Percentiles rank a stretch among this genome's conserved stretches.
Evolutionary conservation across 371 early-diverging fungal species (phyloP).

Genomic region (Mucor plumbeus): DNA sequence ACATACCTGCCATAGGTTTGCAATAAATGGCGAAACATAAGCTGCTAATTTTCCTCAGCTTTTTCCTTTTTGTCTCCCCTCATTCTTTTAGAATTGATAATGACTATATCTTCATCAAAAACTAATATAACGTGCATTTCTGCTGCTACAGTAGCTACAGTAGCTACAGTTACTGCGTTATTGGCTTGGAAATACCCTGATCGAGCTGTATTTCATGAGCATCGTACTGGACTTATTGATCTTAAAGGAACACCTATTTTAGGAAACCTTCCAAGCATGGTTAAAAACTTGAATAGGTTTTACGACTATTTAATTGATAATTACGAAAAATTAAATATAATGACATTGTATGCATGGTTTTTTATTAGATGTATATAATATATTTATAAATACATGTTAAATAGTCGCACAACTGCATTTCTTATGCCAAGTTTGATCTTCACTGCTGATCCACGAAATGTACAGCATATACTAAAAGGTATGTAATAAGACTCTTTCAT

Average conservation of each 20-base stretch:
- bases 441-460: constrained; percentile 40
- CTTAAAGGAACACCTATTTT: constrained; percentile 36
- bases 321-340: constrained; percentile 9
- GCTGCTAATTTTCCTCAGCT: too few relatives aligned
- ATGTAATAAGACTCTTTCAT: not conserved
- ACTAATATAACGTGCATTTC: not conserved
- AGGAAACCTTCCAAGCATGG: constrained; percentile 26
- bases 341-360: constrained; percentile 9
- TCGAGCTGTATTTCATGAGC: constrained; percentile 36
- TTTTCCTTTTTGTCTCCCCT: not conserved
- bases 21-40: too few relatives aligned
- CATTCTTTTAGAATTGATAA: not conserved
- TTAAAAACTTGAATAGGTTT: constrained; percentile 12
- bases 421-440: constrained; percentile 24
- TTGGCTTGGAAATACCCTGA: constrained; percentile 43
- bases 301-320: constrained; percentile 25
- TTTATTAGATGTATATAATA: not conserved
- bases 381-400: not conserved
- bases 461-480: constrained; percentile 39
- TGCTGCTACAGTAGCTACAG: constrained; percentile 19
- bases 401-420: constrained; percentile 22
- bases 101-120: not conserved
- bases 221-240: constrained; percentile 18
- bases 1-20: too few relatives aligned
- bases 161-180: constrained; percentile 24